Base-by-base conservation (phyloP, 805 yeast genomes). In the Candida xyloterini region DNA sequence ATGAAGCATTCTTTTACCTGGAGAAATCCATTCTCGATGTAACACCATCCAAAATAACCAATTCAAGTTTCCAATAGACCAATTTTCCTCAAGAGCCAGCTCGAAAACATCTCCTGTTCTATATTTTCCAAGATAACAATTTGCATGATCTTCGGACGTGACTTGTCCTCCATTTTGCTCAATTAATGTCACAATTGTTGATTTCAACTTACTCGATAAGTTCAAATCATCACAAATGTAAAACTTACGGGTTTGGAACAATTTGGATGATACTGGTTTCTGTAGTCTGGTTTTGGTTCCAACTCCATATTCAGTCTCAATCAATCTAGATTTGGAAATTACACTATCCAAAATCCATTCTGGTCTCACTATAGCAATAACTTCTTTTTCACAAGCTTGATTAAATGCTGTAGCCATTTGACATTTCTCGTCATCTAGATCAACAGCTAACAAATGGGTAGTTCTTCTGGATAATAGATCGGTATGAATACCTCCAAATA, bases 311-410 rank as follows among this genome's bases (percentile, higher is more conserved):
- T 74, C 73, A 0, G 55, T 43, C 38, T 78, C 90, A 38, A 74
- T 74, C 9, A 83, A 58, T 35, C 62, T 69, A 32, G 67, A 57
- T 20, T 78, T 68, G 27, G 70, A 56, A 38, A 73, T 76, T 45
- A 85, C 66, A 54, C 90, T 82, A 43, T 76, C 84, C 36, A 81
- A 80, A 10, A 90, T 61, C 96, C 96, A 91, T 15, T 78, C 76
- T 0, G 96, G 95, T 3, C 73, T 66, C 3, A 90, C 93, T 11
- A 81, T 71, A 34, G 73, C 69, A 25, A 84, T 79, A 25, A 67
- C 58, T 26, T 67, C 59, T 4, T 57, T 57, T 1, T 63, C 64
- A 16, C 43, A 38, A 0, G 48, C 47, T 11, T 50, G 50, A 38
- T 60, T 60, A 34, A 46, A 59, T 2, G 54, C 60, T 5, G 37